Evolutionary conservation across 768 basidiomycete species (phyloP).

Genomic region (Gyrodon lividus): DNA sequence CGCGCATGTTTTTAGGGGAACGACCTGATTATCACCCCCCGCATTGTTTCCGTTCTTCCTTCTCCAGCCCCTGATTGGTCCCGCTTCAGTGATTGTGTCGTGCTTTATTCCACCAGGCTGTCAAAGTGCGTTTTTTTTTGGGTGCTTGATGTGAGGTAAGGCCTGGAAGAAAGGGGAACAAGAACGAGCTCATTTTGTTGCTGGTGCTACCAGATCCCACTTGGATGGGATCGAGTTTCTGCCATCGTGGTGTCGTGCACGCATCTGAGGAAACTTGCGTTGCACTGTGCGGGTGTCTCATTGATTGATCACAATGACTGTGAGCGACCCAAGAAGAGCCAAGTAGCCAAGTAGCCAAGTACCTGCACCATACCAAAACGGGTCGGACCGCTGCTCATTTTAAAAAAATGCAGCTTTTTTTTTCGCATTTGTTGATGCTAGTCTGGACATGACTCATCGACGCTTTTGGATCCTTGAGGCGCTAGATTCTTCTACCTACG

Average conservation of each 20-base stretch:
- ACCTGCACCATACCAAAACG: too few species aligned
- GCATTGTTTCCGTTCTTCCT: not conserved
- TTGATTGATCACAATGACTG: too few species aligned
- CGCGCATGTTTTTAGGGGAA: not conserved
- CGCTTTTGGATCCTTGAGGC: not conserved
- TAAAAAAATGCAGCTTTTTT: too few species aligned
- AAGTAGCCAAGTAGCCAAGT: too few species aligned
- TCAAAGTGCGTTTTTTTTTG: not conserved
- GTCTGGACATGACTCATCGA: not conserved
- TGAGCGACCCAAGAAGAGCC: too few species aligned
- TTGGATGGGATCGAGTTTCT: not conserved
- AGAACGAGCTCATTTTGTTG: not conserved
- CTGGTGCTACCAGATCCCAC: not conserved
- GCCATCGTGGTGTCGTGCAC: too few species aligned
- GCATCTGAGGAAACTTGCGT: too few species aligned
- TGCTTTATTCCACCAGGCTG: not conserved
- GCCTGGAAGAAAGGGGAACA: not conserved
- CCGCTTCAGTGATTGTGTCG: not conserved
- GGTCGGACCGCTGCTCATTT: too few species aligned
- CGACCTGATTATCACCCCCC: not conserved
- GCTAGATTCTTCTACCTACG: not conserved
- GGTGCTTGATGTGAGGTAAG: not conserved
- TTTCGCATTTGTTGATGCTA: too few species aligned
- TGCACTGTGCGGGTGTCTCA: too few species aligned
- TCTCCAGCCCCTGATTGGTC: not conserved